Conservation (phyloP, 495 filamentous ascomycete genomes). For the Penicillium goetzii region DNA sequence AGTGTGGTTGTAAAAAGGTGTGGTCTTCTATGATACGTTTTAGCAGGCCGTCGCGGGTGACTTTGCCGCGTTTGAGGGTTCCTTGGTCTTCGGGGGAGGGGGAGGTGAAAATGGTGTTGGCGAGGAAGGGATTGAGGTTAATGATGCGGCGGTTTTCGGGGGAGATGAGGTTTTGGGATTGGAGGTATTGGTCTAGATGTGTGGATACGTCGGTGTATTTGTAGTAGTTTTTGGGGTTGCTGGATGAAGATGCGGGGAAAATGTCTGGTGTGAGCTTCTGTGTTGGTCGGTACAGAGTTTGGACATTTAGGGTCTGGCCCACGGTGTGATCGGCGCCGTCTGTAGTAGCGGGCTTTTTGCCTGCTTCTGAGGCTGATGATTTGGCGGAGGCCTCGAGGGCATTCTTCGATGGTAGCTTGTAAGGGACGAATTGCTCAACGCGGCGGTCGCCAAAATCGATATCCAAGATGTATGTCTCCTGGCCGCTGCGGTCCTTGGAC, state of each 20-base stretch:
- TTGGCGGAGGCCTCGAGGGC: constrained; percentile 41
- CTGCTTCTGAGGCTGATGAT: constrained; percentile 36
- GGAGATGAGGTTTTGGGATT: constrained; percentile 58
- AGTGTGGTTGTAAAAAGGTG: constrained; percentile 52
- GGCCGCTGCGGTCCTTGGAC: constrained; percentile 67
- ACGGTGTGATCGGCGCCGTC: constrained; percentile 51
- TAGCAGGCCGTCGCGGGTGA: constrained; percentile 65
- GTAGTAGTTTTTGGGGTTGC: constrained; percentile 56
- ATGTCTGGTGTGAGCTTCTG: constrained; percentile 60
- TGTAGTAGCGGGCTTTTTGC: constrained; percentile 47
- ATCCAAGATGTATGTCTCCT: constrained; percentile 68
- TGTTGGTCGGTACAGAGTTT: constrained; percentile 59
- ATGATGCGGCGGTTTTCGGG: constrained; percentile 66
- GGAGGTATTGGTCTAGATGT: constrained; percentile 48
- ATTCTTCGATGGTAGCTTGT: constrained; percentile 58
- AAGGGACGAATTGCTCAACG: constrained; percentile 62
- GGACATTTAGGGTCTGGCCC: constrained; percentile 59
- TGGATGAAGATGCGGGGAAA: constrained; percentile 46
- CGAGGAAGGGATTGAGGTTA: constrained; percentile 64
- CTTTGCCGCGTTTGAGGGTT: constrained; percentile 58
- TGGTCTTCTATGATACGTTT: constrained; percentile 60
- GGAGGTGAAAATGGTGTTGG: constrained; percentile 61
- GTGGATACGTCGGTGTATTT: constrained; percentile 50
- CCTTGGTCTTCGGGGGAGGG: constrained; percentile 58
- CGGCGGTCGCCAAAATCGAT: constrained; percentile 65